Evolutionary conservation across 1,139 yeast genomes (phyloP), one percentile per base, ranked within the genome.

Genomic region (Hansenula lynferdii): DNA sequence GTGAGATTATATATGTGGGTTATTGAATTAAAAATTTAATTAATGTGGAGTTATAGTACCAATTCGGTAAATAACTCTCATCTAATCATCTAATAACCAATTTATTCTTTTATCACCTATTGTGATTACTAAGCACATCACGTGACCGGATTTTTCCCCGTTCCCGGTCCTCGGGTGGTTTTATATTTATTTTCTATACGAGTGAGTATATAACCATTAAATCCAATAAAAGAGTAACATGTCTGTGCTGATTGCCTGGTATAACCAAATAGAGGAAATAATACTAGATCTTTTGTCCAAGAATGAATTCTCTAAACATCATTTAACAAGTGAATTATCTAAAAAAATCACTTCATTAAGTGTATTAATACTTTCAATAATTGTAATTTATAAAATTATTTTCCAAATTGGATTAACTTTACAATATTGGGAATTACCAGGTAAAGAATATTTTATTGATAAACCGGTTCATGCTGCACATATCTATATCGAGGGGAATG

Each of bases 391-490:
- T 34, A 44, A 50, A 14, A 11, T 33, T 1, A 18, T 45, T 6
- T 41, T 41, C 35, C 36, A 41, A 8, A 26, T 47, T 10, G 54
- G 54, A 1, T 23, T 45, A 1, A 30, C 26, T 16, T 26, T 43
- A 2, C 37, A 38, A 5, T 24, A 31, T 8, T 51, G 56, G 53
- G 64, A 63, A 24, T 50, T 61, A 46, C 85, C 82, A 41, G 84
- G 81, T 8, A 73, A 77, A 49, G 85, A 80, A 42, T 75, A 78
- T 17, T 82, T 82, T 54, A 69, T 71, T 11, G 85, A 82, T 38
- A 73, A 78, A 27, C 92, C 92, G 0, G 77, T 81, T 8, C 90
- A 82, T 56, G 84, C 89, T 61, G 89, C 92, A 1, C 87, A 82
- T 57, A 67, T 82, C 1, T 77, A 77, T 46, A 72, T 80, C 3